A percentile compares a stretch with the other conserved stretches of the same genome.
These are phyloP conservation scores for Metrosideros polymorpha DNA, from an alignment of 441 rosid species.

Conservation along the genomic window DNA sequence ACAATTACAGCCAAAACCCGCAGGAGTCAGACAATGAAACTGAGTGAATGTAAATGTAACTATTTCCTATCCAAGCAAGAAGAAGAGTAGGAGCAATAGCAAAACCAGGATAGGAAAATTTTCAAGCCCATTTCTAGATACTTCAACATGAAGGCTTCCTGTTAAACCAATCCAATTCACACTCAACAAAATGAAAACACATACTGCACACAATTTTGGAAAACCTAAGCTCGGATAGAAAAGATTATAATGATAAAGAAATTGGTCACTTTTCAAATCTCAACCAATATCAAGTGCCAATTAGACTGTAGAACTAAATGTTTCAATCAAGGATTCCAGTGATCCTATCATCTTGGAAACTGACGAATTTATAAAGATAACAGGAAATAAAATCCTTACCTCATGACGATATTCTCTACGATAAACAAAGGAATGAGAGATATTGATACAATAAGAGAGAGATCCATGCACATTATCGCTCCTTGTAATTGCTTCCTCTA, in stretches of 20 bases:
- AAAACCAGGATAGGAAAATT: neutral
- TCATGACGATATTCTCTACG: slow-evolving; percentile 83
- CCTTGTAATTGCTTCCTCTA: slow-evolving; percentile 87
- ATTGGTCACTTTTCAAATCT: neutral
- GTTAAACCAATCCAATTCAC: neutral
- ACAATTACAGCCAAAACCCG: neutral
- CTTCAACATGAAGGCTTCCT: neutral
- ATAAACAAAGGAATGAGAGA: slow-evolving; percentile 82
- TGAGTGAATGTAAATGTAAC: neutral
- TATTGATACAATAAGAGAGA: slow-evolving; percentile 71
- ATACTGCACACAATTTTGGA: neutral
- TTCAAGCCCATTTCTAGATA: neutral
- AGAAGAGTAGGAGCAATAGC: neutral
- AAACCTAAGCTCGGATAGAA: neutral
- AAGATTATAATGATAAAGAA: neutral
- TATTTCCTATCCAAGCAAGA: neutral
- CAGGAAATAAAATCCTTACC: slow-evolving; percentile 28
- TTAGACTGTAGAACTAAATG: neutral
- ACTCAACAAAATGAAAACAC: neutral
- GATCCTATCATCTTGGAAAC: neutral
- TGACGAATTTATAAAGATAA: neutral
- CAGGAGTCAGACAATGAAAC: neutral
- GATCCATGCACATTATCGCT: slow-evolving; percentile 82
- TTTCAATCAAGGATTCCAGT: neutral
- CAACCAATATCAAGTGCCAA: neutral